Percentiles rank a stretch among this genome's conserved stretches.
Evolutionary conservation across 1,284 basidiomycete genomes (phyloP).

Genomic region (Peniophora sp.): DNA sequence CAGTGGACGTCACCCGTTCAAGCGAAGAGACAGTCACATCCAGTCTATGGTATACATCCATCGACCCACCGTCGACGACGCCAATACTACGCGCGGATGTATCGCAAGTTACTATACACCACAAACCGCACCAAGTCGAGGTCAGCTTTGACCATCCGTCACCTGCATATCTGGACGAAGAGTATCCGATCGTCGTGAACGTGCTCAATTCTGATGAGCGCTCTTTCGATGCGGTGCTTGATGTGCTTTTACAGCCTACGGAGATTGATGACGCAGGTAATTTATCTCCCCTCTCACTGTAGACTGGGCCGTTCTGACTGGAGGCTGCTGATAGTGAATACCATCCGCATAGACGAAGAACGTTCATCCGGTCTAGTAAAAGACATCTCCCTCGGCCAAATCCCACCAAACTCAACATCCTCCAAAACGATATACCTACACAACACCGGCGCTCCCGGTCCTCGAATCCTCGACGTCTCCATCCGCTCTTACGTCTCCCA

Average conservation of each 20-base stretch:
- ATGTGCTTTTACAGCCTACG: slow-evolving; percentile 72
- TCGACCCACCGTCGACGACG: slow-evolving; percentile 42
- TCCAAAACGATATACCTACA: slow-evolving; percentile 54
- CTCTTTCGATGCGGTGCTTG: slow-evolving; percentile 58
- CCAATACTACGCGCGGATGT: slow-evolving; percentile 40
- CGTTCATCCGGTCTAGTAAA: slow-evolving; percentile 66
- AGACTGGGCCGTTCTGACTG: no score
- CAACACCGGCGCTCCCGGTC: slow-evolving; percentile 52
- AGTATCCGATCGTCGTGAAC: slow-evolving; percentile 60
- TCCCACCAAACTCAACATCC: slow-evolving; percentile 46
- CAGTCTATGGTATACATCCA: slow-evolving; percentile 49
- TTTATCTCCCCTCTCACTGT: not conserved
- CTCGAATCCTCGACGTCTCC: slow-evolving; percentile 68
- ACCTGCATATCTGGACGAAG: slow-evolving; percentile 73
- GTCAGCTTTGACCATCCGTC: slow-evolving; percentile 48
- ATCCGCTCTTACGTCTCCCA: slow-evolving; percentile 39
- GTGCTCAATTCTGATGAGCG: slow-evolving; percentile 64
- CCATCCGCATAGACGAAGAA: slow-evolving; percentile 52
- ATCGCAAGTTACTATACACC: slow-evolving; percentile 54
- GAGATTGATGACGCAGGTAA: slow-evolving; percentile 69
- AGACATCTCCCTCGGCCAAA: slow-evolving; percentile 53
- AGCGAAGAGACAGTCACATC: slow-evolving; percentile 22
- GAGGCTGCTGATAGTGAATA: slow-evolving; percentile 43
- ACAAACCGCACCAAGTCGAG: slow-evolving; percentile 51
- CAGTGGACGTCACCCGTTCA: slow-evolving; percentile 33